Conservation (phyloP, 805 yeast species). For the Lachancea sp. region DNA sequence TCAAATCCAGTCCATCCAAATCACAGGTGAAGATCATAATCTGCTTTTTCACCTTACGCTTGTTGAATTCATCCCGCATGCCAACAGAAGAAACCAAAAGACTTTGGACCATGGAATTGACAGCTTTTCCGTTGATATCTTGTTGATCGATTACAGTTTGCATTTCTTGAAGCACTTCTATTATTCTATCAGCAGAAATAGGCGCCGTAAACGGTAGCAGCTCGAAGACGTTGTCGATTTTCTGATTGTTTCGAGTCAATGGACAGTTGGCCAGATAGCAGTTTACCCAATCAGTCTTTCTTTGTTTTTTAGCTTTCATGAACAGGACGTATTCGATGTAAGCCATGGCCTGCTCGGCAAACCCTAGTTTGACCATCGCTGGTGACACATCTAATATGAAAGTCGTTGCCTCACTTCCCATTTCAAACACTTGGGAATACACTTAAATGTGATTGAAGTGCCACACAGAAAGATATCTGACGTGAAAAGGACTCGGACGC, state of each 20-base stretch:
- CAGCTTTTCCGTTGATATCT: neutral
- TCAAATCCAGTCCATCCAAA: conserved; percentile 20
- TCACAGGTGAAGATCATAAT: conserved; percentile 26
- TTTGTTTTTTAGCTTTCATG: conserved; percentile 22
- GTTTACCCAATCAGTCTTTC: conserved; percentile 30
- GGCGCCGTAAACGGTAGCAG: conserved; percentile 21
- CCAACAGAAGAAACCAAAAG: conserved; percentile 22
- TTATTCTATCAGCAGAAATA: conserved; percentile 12
- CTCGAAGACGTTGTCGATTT: conserved; percentile 19
- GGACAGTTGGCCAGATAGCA: conserved; percentile 19
- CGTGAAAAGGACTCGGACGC: too few relatives aligned
- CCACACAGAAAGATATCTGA: neutral
- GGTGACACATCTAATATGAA: conserved; percentile 25
- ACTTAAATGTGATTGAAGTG: neutral
- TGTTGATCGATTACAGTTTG: conserved; percentile 8
- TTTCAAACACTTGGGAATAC: neutral
- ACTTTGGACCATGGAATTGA: conserved; percentile 18
- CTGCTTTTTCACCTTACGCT: conserved; percentile 21
- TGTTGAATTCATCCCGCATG: conserved; percentile 19
- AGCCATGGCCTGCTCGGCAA: conserved; percentile 14
- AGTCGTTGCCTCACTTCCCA: conserved; percentile 23
- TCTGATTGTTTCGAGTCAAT: conserved; percentile 14
- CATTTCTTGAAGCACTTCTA: conserved; percentile 9
- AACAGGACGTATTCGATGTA: conserved; percentile 25
- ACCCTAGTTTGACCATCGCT: conserved; percentile 14